These are phyloP conservation scores for Claviceps sp. DNA, from an alignment of 2,329 filamentous ascomycete genomes.

Conservation along the genomic window DNA sequence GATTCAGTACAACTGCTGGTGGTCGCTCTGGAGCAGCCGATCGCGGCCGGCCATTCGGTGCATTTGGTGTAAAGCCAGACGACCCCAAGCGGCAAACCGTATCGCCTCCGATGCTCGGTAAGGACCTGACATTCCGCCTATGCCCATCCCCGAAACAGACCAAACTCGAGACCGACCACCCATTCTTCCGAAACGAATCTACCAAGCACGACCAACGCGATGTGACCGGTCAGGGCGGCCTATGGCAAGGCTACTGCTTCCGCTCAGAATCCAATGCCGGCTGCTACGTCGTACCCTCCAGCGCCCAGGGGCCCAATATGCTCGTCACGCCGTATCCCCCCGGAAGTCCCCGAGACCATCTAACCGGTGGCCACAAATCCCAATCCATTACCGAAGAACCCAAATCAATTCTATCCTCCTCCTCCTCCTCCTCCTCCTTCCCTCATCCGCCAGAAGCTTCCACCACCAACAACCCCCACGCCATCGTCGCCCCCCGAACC, in stretches of 20 bases:
- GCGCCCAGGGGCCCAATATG: constrained; percentile 32
- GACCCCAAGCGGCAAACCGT: constrained; percentile 33
- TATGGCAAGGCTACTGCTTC: constrained; percentile 68
- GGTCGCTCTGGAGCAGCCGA: constrained; percentile 2
- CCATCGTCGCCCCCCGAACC: constrained; percentile 14
- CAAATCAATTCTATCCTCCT: constrained; percentile 14
- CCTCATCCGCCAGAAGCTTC: constrained; percentile 5
- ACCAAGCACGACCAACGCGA: constrained; percentile 38
- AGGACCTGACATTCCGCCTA: constrained; percentile 65
- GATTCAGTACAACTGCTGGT: background rate
- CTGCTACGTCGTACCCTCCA: constrained; percentile 27
- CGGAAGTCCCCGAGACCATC: constrained; percentile 24
- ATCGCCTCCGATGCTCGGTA: constrained; percentile 79
- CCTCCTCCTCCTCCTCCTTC: constrained; percentile 11
- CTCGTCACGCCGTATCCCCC: constrained; percentile 35
- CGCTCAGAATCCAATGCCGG: constrained; percentile 22
- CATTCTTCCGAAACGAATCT: constrained; percentile 33
- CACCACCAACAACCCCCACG: constrained; percentile 7
- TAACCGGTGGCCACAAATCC: constrained; percentile 26
- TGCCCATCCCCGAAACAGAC: constrained; percentile 76
- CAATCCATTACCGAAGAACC: constrained; percentile 29
- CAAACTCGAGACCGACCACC: constrained; percentile 67
- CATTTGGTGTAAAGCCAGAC: constrained; percentile 23
- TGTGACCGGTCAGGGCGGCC: constrained; percentile 44
- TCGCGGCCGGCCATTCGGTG: constrained; percentile 28